Evolutionary conservation across 75 land plant genomes (phyloP).

Genomic region (Ceratopteris richardii): DNA sequence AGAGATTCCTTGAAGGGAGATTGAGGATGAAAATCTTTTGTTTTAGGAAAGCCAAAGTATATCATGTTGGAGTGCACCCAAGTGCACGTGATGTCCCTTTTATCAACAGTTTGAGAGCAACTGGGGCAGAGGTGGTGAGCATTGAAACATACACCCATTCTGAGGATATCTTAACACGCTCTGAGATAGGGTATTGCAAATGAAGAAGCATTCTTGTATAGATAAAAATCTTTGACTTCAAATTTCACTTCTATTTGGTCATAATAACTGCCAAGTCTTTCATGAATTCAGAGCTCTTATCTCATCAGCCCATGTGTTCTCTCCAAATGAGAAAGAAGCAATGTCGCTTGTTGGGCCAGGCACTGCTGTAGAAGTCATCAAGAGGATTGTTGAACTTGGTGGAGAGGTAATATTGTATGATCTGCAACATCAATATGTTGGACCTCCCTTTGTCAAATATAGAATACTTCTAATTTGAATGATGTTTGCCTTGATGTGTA

Average conservation of each 20-base stretch:
- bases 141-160: conserved; percentile 43
- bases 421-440: background rate
- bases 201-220: background rate
- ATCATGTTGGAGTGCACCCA: conserved; percentile 46
- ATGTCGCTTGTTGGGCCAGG: conserved; percentile 48
- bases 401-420: conserved; percentile 40
- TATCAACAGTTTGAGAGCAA: conserved; percentile 17
- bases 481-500: conserved; percentile 6
- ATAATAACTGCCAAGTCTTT: background rate
- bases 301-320: conserved; percentile 38
- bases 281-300: conserved; percentile 26
- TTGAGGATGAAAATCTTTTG: background rate
- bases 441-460: background rate
- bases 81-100: conserved; percentile 40
- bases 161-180: conserved; percentile 25
- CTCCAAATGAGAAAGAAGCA: conserved; percentile 47
- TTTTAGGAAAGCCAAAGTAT: conserved; percentile 30
- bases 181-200: conserved; percentile 33
- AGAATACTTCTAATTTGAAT: background rate
- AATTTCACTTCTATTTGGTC: background rate
- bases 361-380: conserved; percentile 33
- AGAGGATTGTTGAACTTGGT: conserved; percentile 37
- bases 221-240: background rate
- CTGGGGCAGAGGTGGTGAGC: conserved; percentile 44
- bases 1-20: background rate